A percentile compares a stretch with the other conserved stretches of the same genome.
These are phyloP conservation scores for Exophiala sideris DNA, from an alignment of 2,329 filamentous ascomycete species.

Conservation along the genomic window DNA sequence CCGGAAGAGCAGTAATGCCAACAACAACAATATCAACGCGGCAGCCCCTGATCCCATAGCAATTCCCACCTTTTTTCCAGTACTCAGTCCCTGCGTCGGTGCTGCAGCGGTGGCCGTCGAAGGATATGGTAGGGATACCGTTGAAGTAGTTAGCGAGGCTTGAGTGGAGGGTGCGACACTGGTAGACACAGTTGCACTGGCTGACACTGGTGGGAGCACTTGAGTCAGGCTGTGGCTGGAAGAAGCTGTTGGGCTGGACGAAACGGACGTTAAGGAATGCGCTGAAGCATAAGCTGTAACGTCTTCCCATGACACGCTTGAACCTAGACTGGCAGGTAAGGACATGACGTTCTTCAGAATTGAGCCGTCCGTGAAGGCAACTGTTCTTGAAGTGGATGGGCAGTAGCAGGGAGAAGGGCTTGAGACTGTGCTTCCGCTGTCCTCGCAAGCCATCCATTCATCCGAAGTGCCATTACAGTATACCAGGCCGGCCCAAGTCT, in stretches of 20 bases:
- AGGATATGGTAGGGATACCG: not conserved
- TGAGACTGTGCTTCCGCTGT: constrained; percentile 14
- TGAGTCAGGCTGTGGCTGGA: not conserved
- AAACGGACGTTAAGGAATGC: constrained; percentile 1
- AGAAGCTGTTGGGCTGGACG: not conserved
- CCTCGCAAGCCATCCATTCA: constrained; percentile 24
- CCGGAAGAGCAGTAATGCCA: constrained; percentile 8
- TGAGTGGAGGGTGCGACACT: not conserved
- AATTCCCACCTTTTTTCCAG: constrained; percentile 20
- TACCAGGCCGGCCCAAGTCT: constrained; percentile 24
- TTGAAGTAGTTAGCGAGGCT: not conserved
- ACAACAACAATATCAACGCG: constrained; percentile 1
- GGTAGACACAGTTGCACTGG: not conserved
- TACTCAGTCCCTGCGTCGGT: constrained; percentile 1
- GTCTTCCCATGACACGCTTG: constrained; percentile 19
- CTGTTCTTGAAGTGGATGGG: constrained; percentile 14
- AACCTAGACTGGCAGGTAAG: constrained; percentile 12
- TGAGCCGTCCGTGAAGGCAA: constrained; percentile 19
- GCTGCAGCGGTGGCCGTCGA: not conserved
- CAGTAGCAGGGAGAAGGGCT: constrained; percentile 21
- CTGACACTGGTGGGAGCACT: not conserved
- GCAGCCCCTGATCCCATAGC: constrained; percentile 14
- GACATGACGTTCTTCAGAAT: constrained; percentile 19
- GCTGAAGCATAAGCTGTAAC: constrained; percentile 10
- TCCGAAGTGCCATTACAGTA: constrained; percentile 26